Percentiles rank a stretch among this genome's conserved stretches.
phyloP scores from a whole-genome alignment of 2,329 filamentous ascomycete genomes.

The Sporothrix sp. region DNA sequence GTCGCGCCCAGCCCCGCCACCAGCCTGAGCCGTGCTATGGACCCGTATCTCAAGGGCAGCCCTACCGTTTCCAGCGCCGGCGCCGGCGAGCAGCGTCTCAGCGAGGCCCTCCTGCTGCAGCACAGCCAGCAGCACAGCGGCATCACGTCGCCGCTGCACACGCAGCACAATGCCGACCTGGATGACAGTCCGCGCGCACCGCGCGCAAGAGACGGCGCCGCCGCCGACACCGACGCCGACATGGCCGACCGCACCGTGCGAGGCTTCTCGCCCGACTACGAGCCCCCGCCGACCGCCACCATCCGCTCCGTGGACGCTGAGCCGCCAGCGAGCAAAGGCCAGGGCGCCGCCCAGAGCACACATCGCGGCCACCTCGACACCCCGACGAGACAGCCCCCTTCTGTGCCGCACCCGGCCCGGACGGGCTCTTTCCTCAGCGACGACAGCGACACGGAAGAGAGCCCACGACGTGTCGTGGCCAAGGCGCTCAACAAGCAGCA shows the following conservation, averaged over 20 bases:
- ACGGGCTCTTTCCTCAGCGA: constrained; percentile 43
- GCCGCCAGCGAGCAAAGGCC: constrained; percentile 15
- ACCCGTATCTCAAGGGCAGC: constrained; percentile 56
- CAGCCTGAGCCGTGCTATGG: constrained; percentile 79
- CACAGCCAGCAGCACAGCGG: neutral
- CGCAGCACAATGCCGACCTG: neutral
- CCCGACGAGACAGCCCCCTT: constrained; percentile 27
- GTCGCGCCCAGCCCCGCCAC: constrained; percentile 56
- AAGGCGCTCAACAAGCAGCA: constrained; percentile 8
- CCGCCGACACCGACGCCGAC: constrained; percentile 20
- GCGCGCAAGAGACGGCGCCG: neutral
- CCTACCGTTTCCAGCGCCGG: constrained; percentile 15
- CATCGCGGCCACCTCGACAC: constrained; percentile 24
- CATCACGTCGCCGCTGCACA: neutral
- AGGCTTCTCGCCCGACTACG: constrained; percentile 68
- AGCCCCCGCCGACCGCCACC: constrained; percentile 60
- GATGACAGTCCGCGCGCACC: neutral
- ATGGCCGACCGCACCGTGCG: constrained; percentile 32
- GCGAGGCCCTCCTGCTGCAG: too few relatives aligned
- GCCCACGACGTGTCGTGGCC: constrained; percentile 20
- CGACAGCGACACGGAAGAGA: constrained; percentile 41
- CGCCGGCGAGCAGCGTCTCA: neutral
- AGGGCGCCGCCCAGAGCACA: constrained; percentile 13
- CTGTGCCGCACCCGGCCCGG: constrained; percentile 25
- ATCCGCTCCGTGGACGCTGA: constrained; percentile 53